phyloP scores from a whole-genome alignment of 1,139 yeast species.

The Debaryomyces sp. region DNA sequence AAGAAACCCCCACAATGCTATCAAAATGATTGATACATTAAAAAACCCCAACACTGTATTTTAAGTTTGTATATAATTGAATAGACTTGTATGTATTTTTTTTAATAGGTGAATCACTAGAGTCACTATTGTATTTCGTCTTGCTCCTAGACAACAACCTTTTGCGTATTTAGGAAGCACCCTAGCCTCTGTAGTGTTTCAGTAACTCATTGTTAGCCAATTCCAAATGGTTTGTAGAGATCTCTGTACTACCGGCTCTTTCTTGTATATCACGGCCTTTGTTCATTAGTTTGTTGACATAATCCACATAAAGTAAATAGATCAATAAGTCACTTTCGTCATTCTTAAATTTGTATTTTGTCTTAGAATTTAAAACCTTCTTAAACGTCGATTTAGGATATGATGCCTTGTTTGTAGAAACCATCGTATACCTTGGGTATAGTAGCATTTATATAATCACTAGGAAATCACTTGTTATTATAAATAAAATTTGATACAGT shows the following conservation, averaged over 20 bases:
- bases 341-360: slow-evolving; percentile 24
- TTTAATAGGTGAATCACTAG: neutral
- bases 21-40: slow-evolving; percentile 59
- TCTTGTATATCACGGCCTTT: slow-evolving; percentile 27
- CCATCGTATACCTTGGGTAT: neutral
- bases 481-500: neutral
- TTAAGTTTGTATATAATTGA: slow-evolving; percentile 14
- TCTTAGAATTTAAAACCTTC: slow-evolving; percentile 22
- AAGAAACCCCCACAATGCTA: slow-evolving; percentile 76
- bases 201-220: slow-evolving; percentile 24
- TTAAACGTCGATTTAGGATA: slow-evolving; percentile 14
- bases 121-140: neutral
- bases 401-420: neutral
- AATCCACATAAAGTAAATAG: slow-evolving; percentile 52
- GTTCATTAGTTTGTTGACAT: slow-evolving; percentile 38
- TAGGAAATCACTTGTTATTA: neutral
- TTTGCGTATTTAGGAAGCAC: neutral
- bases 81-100: slow-evolving; percentile 4
- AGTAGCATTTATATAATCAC: neutral
- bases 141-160: neutral
- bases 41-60: slow-evolving; percentile 36
- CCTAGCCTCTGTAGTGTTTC: slow-evolving; percentile 32
- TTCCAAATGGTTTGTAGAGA: slow-evolving; percentile 20
- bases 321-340: slow-evolving; percentile 49
- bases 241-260: slow-evolving; percentile 14